Percentiles rank a stretch among this genome's conserved stretches.
Conservation (phyloP, 352 stramenopile genomes). For the Phytophthora ramorum region DNA sequence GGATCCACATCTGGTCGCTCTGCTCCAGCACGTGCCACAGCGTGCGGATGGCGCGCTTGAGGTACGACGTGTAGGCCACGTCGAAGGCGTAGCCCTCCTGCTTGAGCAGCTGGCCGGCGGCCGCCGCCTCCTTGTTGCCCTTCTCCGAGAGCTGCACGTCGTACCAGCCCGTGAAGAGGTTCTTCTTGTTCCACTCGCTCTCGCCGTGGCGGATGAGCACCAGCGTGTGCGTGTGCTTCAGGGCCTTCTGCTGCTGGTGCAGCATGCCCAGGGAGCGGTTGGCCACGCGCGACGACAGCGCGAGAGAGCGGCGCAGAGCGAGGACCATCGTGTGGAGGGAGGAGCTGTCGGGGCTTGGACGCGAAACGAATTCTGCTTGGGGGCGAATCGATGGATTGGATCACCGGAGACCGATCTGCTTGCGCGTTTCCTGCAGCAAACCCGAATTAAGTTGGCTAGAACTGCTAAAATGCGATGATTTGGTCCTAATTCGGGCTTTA, state of each 20-base stretch:
- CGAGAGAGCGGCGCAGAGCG: slow-evolving; percentile 60
- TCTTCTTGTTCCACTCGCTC: slow-evolving; percentile 95
- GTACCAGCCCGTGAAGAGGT: slow-evolving; percentile 95
- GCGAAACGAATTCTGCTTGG: slow-evolving; percentile 39
- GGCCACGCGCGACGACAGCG: slow-evolving; percentile 41
- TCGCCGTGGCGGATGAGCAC: slow-evolving; percentile 95
- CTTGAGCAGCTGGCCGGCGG: slow-evolving; percentile 89
- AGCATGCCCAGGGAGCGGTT: slow-evolving; percentile 41
- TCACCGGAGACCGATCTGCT: neutral
- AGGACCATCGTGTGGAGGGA: slow-evolving; percentile 53
- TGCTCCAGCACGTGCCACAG: slow-evolving; percentile 95
- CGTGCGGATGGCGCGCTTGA: slow-evolving; percentile 96
- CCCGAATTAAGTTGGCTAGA: too few species aligned
- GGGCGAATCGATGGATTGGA: slow-evolving; percentile 14
- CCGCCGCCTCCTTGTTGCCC: slow-evolving; percentile 91
- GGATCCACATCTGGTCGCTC: slow-evolving; percentile 95
- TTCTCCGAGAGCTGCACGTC: slow-evolving; percentile 93
- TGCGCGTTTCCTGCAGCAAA: too few species aligned
- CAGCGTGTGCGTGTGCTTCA: slow-evolving; percentile 89
- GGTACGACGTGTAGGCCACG: slow-evolving; percentile 94
- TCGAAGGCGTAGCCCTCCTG: slow-evolving; percentile 95
- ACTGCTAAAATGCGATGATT: too few species aligned
- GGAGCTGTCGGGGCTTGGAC: slow-evolving; percentile 36
- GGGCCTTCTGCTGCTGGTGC: slow-evolving; percentile 66
- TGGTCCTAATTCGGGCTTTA: too few species aligned